Base-by-base conservation (phyloP, 73 alveolate species). In the Symbiodinium natans region DNA sequence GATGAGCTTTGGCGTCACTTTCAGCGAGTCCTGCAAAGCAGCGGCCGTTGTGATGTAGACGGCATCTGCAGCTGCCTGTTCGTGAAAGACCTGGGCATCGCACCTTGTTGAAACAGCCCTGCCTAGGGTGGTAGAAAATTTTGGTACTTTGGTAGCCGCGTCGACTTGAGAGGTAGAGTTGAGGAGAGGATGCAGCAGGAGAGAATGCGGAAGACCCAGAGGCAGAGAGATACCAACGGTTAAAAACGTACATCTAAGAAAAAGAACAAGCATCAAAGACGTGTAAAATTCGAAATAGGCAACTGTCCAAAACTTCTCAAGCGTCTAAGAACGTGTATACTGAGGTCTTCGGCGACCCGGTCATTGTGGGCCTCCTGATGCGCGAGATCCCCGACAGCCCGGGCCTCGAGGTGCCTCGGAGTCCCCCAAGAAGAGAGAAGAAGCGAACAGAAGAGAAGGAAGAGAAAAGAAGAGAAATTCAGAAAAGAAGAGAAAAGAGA, bases 331-430 rank as follows among this genome's bases (percentile, higher is more conserved):
- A n/a, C n/a, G n/a, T n/a, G n/a, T n/a, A n/a, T n/a, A n/a, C 40
- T 63, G 89, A 68, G 48, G 97, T 90, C 42, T 90, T 90, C 46
- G 97, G 97, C 13, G 97, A 90, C 52, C 97, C 97, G 8, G 97
- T 90, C 41, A 71, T 90, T 36, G 97, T 90, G 34, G 97, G 97
- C 40, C 83, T 90, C 33, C 77, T 90, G 40, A 90, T 90, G 97
- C 97, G 97, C 41, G 97, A 90, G 88, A 90, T 90, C 87, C 97
- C 97, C 29, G 97, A 90, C 80, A 73, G 97, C 88, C 97, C 97
- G 8, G 97, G 89, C 40, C 23, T 90, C 56, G 97, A 90, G 39
- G 97, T 71, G 43, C 84, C 42, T n/a, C 29, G 5, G 43, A n/a
- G n/a, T n/a, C n/a, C n/a, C n/a, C 36, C 36, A 36, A 31, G 33